Conservation (phyloP, 345 rosid species). For the Moricandia arvensis region DNA sequence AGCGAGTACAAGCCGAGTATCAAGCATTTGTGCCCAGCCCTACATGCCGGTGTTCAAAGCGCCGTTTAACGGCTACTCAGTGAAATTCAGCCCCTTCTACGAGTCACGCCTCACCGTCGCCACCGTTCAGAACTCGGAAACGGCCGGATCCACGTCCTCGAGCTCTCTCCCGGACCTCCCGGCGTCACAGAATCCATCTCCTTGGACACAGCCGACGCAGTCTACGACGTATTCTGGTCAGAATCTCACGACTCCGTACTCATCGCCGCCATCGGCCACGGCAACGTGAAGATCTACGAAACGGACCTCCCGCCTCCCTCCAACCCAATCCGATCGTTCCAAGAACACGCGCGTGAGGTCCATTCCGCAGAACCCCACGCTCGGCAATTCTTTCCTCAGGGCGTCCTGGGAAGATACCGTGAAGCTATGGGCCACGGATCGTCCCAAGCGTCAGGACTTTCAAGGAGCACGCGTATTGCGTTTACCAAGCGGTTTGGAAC, state of each 20-base stretch:
- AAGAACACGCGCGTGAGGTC: constrained; percentile 92
- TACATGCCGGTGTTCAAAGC: constrained; percentile 84
- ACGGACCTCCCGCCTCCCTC: constrained; percentile 62
- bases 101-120: constrained; percentile 76
- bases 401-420: constrained; percentile 87
- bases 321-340: constrained; percentile 77
- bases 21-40: too few species aligned
- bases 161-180: constrained; percentile 59
- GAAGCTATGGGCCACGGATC: constrained; percentile 41
- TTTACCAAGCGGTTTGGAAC: constrained; percentile 80
- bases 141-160: constrained; percentile 84
- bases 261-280: constrained; percentile 76
- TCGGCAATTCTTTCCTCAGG: constrained; percentile 84
- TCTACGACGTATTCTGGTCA: constrained; percentile 87
- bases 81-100: constrained; percentile 85
- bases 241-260: constrained; percentile 93
- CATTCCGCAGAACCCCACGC: constrained; percentile 82
- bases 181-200: constrained; percentile 53
- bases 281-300: constrained; percentile 85
- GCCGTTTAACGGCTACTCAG: constrained; percentile 86
- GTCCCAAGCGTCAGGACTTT: constrained; percentile 81
- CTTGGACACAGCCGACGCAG: constrained; percentile 89
- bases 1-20: too few species aligned
- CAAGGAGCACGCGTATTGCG: constrained; percentile 88
- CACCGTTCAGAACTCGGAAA: constrained; percentile 49